phyloP scores from a whole-genome alignment of 2,329 filamentous ascomycete genomes.

The Diaporthe australafricana region DNA sequence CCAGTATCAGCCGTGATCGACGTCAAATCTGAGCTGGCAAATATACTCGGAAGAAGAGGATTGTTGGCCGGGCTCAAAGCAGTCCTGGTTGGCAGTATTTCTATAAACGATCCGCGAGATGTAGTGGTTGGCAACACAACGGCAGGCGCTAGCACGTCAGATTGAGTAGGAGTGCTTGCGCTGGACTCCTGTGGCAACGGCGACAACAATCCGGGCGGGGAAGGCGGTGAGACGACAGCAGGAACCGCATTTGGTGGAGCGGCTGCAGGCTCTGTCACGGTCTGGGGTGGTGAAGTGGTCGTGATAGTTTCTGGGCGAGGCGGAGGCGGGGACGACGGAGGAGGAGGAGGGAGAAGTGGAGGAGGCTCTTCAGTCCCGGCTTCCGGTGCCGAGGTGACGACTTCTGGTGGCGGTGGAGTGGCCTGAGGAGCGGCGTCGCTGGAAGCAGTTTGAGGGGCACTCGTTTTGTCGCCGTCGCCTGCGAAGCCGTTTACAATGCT shows the following conservation, averaged over 20 bases:
- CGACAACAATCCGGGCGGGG: background rate
- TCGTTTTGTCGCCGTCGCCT: background rate
- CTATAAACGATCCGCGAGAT: background rate
- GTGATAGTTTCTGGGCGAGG: background rate
- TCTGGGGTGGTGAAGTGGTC: background rate
- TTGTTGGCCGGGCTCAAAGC: background rate
- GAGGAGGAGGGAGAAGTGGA: background rate
- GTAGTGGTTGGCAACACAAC: background rate
- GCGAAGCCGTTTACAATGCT: background rate
- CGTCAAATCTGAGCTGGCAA: background rate
- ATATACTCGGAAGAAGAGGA: conserved; percentile 3
- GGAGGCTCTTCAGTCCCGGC: background rate
- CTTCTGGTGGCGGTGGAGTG: background rate
- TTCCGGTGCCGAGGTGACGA: background rate
- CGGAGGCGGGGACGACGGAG: background rate
- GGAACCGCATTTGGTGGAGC: background rate
- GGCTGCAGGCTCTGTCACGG: background rate
- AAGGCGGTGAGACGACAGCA: background rate
- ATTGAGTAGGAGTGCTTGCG: background rate
- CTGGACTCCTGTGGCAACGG: background rate
- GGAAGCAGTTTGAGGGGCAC: background rate
- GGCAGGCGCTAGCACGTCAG: background rate
- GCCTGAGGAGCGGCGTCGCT: background rate
- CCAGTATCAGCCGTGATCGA: background rate
- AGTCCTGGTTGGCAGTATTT: conserved; percentile 3